Conservation (phyloP, 2,329 filamentous ascomycete genomes). For the Clarireedia monteithiana region DNA sequence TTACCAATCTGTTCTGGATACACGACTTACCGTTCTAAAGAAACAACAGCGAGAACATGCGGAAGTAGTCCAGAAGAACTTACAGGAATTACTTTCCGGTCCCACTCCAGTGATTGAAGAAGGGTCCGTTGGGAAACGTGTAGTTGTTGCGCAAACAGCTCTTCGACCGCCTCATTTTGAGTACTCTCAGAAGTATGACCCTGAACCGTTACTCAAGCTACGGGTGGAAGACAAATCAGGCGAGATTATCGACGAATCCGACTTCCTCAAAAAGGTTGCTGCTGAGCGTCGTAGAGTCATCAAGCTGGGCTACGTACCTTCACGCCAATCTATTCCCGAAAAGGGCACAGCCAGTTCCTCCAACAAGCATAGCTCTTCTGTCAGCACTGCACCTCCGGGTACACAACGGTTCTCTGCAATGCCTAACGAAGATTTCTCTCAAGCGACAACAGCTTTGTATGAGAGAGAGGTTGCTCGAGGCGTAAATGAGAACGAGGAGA, state of each 20-base stretch:
- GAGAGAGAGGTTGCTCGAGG: slow-evolving; percentile 89
- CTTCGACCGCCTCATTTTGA: slow-evolving; percentile 26
- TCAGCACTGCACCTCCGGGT: slow-evolving; percentile 41
- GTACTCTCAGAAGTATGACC: slow-evolving; percentile 46
- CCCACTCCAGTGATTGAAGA: slow-evolving; percentile 25
- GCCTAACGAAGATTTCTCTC: slow-evolving; percentile 72
- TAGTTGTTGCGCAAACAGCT: slow-evolving; percentile 6
- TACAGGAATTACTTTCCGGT: slow-evolving; percentile 41
- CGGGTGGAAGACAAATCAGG: slow-evolving; percentile 54
- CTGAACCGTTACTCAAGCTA: slow-evolving; percentile 58
- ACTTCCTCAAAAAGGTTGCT: slow-evolving; percentile 49
- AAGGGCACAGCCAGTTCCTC: slow-evolving; percentile 27
- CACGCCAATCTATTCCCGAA: slow-evolving; percentile 37
- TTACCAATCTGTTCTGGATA: slow-evolving; percentile 66
- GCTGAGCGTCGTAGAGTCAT: slow-evolving; percentile 52
- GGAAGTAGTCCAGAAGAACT: slow-evolving; percentile 41
- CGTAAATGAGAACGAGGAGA: slow-evolving; percentile 88
- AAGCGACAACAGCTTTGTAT: slow-evolving; percentile 81
- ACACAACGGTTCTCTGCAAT: slow-evolving; percentile 62
- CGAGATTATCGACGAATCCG: slow-evolving; percentile 48
- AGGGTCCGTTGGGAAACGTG: slow-evolving; percentile 12
- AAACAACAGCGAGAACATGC: slow-evolving; percentile 64
- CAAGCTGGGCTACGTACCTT: slow-evolving; percentile 62
- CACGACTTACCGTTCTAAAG: slow-evolving; percentile 57
- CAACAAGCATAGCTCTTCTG: slow-evolving; percentile 29